These are phyloP conservation scores for Cryphonectria radicalis DNA, from an alignment of 2,329 filamentous ascomycete species.

Conservation along the genomic window DNA sequence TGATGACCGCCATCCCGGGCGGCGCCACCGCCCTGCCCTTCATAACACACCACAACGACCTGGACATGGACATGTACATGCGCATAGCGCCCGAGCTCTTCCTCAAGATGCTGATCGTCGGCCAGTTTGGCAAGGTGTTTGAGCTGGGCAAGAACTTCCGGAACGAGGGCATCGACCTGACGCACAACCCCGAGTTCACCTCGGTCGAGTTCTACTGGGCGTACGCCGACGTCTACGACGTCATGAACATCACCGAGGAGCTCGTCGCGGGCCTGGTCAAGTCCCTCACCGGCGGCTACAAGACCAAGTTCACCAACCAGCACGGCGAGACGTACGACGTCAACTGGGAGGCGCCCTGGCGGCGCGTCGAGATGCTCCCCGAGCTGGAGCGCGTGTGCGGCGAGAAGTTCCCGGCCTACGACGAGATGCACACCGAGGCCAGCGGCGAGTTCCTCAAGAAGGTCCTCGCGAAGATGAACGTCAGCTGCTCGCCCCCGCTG, in stretches of 20 bases:
- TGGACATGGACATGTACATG: slow-evolving; percentile 93
- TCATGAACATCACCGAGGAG: slow-evolving; percentile 91
- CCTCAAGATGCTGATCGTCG: slow-evolving; percentile 94
- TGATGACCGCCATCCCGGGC: slow-evolving; percentile 95
- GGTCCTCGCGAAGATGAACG: slow-evolving; percentile 84
- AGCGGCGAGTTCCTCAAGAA: slow-evolving; percentile 85
- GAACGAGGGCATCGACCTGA: slow-evolving; percentile 89
- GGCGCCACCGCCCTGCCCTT: slow-evolving; percentile 96
- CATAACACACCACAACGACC: slow-evolving; percentile 92
- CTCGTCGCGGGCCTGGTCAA: slow-evolving; percentile 89
- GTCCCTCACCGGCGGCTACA: slow-evolving; percentile 81
- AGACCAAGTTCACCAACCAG: slow-evolving; percentile 85
- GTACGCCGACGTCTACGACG: slow-evolving; percentile 87
- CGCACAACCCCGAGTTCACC: slow-evolving; percentile 98
- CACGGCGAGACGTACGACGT: slow-evolving; percentile 85
- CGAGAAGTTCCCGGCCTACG: slow-evolving; percentile 90
- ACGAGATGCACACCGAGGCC: slow-evolving; percentile 87
- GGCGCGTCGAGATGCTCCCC: slow-evolving; percentile 92
- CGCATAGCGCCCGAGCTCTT: slow-evolving; percentile 94
- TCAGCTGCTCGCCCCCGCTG: slow-evolving; percentile 86
- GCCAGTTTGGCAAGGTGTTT: slow-evolving; percentile 92
- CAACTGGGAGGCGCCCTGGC: slow-evolving; percentile 97
- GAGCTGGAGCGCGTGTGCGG: slow-evolving; percentile 86
- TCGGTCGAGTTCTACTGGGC: slow-evolving; percentile 98
- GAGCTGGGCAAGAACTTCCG: slow-evolving; percentile 95